Percentiles rank a stretch among this genome's conserved stretches.
Conservation (phyloP, 768 basidiomycete species). For the Tubosaeta sp. region DNA sequence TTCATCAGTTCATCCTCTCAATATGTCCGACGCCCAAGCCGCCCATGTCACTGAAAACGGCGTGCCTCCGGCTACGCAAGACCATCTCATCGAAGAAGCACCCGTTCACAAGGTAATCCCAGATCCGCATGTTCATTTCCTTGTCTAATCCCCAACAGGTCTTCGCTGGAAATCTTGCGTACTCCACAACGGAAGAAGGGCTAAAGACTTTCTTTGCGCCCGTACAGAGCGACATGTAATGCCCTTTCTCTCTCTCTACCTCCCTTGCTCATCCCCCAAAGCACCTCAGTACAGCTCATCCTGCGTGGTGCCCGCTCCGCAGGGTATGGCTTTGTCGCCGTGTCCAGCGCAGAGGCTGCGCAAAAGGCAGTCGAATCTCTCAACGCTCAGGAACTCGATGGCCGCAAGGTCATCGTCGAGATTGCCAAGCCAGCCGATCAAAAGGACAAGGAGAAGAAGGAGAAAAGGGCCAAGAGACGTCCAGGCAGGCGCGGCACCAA, state of each 20-base stretch:
- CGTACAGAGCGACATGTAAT: slow-evolving; percentile 83
- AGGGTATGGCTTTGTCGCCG: slow-evolving; percentile 91
- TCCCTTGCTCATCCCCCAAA: slow-evolving; percentile 30
- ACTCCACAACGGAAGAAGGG: slow-evolving; percentile 90
- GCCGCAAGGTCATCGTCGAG: slow-evolving; percentile 86
- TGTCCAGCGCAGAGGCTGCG: slow-evolving; percentile 76
- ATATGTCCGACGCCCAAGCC: slow-evolving; percentile 91
- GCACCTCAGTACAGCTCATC: slow-evolving; percentile 82
- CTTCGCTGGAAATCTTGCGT: slow-evolving; percentile 95
- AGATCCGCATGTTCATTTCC: slow-evolving; percentile 18
- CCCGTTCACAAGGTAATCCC: slow-evolving; percentile 71
- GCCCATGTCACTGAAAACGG: slow-evolving; percentile 79
- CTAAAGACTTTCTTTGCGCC: slow-evolving; percentile 92
- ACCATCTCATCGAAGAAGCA: slow-evolving; percentile 59
- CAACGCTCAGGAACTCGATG: slow-evolving; percentile 85
- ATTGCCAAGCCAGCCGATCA: slow-evolving; percentile 87
- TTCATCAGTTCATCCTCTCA: slow-evolving; percentile 54
- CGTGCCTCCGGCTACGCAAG: slow-evolving; percentile 77
- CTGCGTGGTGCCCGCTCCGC: slow-evolving; percentile 80
- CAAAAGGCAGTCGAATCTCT: slow-evolving; percentile 82
- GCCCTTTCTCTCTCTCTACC: slow-evolving; percentile 16
- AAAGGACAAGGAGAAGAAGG: slow-evolving; percentile 76
- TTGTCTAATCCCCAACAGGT: slow-evolving; percentile 46
- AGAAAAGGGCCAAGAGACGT: slow-evolving; percentile 74
- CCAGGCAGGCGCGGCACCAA: slow-evolving; percentile 83